Conservation (phyloP, 2,329 filamentous ascomycete genomes). For the Grosmannia serpens region DNA sequence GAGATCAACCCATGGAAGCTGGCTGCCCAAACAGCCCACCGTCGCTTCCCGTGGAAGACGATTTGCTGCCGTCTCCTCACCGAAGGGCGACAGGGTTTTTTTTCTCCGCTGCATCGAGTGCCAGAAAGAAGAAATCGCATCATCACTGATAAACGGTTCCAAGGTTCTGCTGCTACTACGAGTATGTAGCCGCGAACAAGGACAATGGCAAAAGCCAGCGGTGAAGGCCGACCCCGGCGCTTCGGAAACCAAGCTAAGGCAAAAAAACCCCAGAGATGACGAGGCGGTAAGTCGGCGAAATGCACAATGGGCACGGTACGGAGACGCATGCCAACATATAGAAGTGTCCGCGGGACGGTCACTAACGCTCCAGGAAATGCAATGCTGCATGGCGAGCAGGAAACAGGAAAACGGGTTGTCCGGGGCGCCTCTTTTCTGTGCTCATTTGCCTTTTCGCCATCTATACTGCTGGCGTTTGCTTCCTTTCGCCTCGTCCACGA, state of each 20-base stretch:
- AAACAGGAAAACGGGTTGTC: neutral
- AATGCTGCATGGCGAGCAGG: neutral
- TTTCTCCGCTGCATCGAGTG: too few species aligned
- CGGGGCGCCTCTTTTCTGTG: neutral
- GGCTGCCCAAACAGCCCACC: neutral
- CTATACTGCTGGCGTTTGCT: neutral
- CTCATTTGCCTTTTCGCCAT: neutral
- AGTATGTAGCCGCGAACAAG: neutral
- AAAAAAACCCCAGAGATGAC: neutral
- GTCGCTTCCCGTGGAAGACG: neutral
- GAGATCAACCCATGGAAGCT: neutral
- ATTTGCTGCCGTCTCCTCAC: neutral
- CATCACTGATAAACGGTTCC: neutral
- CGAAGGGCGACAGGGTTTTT: neutral
- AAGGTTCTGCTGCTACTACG: too few species aligned
- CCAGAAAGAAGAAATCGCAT: too few species aligned
- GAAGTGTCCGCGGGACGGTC: neutral
- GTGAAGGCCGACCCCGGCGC: neutral
- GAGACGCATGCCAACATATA: neutral
- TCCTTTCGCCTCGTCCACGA: neutral
- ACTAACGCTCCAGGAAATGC: neutral
- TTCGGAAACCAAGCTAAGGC: neutral
- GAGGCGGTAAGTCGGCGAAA: neutral
- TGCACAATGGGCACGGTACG: neutral
- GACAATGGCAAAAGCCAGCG: neutral